phyloP scores from a whole-genome alignment of 805 yeast genomes.

The Cyberlindnera veronae region DNA sequence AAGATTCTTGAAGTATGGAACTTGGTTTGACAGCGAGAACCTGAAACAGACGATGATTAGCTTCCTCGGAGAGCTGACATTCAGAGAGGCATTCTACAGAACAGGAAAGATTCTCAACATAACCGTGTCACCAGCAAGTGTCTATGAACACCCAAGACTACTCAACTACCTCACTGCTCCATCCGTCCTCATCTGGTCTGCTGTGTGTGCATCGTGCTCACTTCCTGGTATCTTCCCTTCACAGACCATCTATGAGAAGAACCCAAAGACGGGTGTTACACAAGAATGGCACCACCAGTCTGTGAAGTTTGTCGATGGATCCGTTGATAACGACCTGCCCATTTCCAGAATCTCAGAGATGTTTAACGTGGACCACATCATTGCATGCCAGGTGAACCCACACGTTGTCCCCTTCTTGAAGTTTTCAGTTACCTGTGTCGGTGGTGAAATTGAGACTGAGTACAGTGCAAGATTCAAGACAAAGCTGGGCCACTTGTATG shows the following conservation, averaged over 20 bases:
- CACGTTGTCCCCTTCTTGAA: conserved; percentile 89
- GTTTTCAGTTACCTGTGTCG: conserved; percentile 61
- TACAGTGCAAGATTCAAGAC: conserved; percentile 52
- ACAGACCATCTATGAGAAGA: conserved; percentile 79
- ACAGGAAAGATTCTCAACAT: conserved; percentile 92
- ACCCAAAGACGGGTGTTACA: conserved; percentile 63
- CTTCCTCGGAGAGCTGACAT: conserved; percentile 85
- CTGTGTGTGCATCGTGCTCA: conserved; percentile 91
- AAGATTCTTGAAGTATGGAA: conserved; percentile 74
- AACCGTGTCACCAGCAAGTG: conserved; percentile 88
- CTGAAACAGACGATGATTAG: conserved; percentile 69
- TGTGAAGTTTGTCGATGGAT: conserved; percentile 89
- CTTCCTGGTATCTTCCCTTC: conserved; percentile 91
- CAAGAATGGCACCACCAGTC: conserved; percentile 81
- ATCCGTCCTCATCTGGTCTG: conserved; percentile 79
- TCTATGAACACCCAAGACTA: conserved; percentile 86
- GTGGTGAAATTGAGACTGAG: conserved; percentile 65
- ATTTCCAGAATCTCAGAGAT: conserved; percentile 86
- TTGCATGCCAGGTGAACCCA: conserved; percentile 96
- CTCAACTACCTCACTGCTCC: conserved; percentile 80
- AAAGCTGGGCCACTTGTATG: conserved; percentile 50
- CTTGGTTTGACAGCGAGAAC: conserved; percentile 78
- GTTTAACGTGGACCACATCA: conserved; percentile 96
- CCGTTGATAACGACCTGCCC: conserved; percentile 93
- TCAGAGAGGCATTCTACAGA: conserved; percentile 90